Evolutionary conservation across 169 alveolate species (phyloP).

Genomic region (Plasmodium sp.): DNA sequence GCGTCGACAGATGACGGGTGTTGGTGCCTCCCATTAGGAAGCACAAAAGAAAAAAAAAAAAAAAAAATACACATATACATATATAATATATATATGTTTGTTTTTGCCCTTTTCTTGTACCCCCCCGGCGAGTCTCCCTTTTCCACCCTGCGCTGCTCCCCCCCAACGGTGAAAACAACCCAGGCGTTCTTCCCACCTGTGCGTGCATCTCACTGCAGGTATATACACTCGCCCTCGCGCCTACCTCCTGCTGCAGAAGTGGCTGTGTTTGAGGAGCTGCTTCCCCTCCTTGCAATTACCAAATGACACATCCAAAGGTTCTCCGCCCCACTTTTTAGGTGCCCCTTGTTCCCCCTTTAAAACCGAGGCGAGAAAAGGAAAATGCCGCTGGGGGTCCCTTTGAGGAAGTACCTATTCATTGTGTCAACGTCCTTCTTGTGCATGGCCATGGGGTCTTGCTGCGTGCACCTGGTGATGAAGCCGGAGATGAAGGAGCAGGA

Average conservation of each 20-base stretch:
- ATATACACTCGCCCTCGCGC: background rate
- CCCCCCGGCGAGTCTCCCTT: background rate
- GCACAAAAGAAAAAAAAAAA: background rate
- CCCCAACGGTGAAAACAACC: background rate
- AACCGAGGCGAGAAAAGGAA: conserved; percentile 1
- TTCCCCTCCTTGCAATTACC: background rate
- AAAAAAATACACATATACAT: background rate
- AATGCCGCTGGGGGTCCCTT: conserved; percentile 66
- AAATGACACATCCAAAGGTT: background rate
- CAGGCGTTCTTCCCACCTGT: background rate
- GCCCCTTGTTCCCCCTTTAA: background rate
- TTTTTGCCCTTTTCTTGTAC: background rate
- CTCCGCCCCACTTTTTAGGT: background rate
- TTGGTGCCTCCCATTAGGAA: background rate
- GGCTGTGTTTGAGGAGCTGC: background rate
- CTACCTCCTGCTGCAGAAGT: background rate
- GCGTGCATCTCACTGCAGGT: background rate
- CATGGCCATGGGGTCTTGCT: conserved; percentile 74
- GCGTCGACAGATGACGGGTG: background rate
- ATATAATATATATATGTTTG: background rate
- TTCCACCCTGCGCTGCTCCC: background rate
- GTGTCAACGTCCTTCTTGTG: conserved; percentile 68
- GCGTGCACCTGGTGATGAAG: conserved; percentile 63
- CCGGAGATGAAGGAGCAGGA: conserved; percentile 58
- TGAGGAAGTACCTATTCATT: conserved; percentile 36